Evolutionary conservation across 768 basidiomycete species (phyloP).

Genomic region (Rubroboletus pulcherrimus): DNA sequence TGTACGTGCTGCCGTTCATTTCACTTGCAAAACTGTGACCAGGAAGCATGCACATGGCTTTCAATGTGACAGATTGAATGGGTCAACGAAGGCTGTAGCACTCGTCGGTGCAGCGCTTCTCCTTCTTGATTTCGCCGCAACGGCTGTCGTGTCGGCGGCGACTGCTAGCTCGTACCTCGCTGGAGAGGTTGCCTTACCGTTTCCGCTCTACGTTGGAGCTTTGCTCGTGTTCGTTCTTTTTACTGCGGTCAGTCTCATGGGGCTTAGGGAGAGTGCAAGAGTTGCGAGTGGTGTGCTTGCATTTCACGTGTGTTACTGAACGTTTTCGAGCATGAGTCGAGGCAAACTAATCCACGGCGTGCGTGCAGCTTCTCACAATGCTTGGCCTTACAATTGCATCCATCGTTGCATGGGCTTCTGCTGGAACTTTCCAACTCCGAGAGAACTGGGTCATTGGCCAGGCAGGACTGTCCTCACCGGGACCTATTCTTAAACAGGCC

Average conservation of each 20-base stretch:
- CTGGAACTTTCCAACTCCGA: constrained; percentile 45
- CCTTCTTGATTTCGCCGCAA: constrained; percentile 68
- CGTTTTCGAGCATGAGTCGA: background rate
- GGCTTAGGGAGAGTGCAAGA: constrained; percentile 59
- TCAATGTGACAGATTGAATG: constrained; percentile 46
- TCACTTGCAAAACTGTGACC: background rate
- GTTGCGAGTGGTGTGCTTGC: constrained; percentile 54
- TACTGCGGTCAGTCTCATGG: constrained; percentile 50
- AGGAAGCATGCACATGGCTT: background rate
- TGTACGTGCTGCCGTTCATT: constrained; percentile 37
- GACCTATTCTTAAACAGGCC: constrained; percentile 40
- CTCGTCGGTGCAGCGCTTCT: constrained; percentile 63
- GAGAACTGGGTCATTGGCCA: constrained; percentile 51
- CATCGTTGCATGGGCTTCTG: constrained; percentile 46
- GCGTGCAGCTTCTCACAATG: constrained; percentile 52
- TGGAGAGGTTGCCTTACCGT: constrained; percentile 58
- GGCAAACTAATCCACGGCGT: background rate
- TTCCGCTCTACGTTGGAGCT: constrained; percentile 50
- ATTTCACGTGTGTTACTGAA: constrained; percentile 48
- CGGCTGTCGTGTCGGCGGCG: constrained; percentile 68
- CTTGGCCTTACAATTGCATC: constrained; percentile 47
- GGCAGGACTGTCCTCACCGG: constrained; percentile 26
- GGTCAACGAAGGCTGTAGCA: constrained; percentile 59
- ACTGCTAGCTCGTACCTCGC: constrained; percentile 65
- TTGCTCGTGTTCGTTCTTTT: constrained; percentile 54